phyloP scores from a whole-genome alignment of 2,329 filamentous ascomycete genomes.

The Xylaria sp. region DNA sequence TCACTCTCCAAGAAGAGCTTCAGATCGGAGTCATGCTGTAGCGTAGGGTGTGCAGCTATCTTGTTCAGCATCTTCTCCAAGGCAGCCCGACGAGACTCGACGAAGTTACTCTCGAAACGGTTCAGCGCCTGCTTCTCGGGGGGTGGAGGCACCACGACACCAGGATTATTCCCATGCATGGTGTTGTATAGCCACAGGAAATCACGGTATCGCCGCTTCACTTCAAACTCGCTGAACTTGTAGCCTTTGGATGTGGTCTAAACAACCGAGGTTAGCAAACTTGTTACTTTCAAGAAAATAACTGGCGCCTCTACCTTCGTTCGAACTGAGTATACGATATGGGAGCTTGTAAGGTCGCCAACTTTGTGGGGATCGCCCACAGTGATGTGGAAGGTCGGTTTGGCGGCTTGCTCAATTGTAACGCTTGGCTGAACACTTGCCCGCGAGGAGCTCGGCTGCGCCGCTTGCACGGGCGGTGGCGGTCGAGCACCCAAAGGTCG shows the following conservation, averaged over 20 bases:
- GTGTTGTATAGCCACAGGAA: conserved; percentile 98
- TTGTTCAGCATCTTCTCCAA: conserved; percentile 98
- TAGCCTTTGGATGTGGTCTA: conserved; percentile 96
- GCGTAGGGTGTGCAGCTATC: conserved; percentile 77
- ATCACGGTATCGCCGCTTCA: conserved; percentile 89
- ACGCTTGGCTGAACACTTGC: conserved; percentile 67
- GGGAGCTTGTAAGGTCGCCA: conserved; percentile 90
- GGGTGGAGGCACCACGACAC: conserved; percentile 88
- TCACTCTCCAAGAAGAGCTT: conserved; percentile 98
- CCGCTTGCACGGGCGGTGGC: conserved; percentile 59
- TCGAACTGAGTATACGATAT: conserved; percentile 94
- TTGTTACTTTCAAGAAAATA: neutral
- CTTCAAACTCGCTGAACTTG: conserved; percentile 83
- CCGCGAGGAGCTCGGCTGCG: conserved; percentile 47
- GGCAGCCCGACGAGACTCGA: conserved; percentile 84
- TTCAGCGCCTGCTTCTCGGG: conserved; percentile 98
- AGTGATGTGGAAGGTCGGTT: conserved; percentile 82
- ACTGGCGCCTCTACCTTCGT: conserved; percentile 63
- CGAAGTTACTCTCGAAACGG: conserved; percentile 93
- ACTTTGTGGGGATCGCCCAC: conserved; percentile 98
- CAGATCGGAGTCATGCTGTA: conserved; percentile 88
- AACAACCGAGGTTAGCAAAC: conserved; percentile 19
- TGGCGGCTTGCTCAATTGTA: conserved; percentile 86
- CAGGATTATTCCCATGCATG: conserved; percentile 88
- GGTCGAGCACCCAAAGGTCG: conserved; percentile 51